Evolutionary conservation across 106 monocot species (phyloP).

Genomic region (Xerophyta viscosa): DNA sequence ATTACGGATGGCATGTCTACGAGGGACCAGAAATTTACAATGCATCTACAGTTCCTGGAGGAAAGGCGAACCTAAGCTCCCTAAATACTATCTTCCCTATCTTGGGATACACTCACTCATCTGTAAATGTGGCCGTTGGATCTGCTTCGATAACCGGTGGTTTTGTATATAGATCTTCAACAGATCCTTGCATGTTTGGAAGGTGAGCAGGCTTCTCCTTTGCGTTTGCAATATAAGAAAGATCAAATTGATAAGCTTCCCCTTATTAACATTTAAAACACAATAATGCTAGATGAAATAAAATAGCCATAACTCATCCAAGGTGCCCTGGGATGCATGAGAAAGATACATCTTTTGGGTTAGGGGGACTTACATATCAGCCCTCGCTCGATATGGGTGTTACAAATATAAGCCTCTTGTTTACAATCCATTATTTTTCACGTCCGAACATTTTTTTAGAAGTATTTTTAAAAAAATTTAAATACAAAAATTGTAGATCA

Average conservation of each 20-base stretch:
- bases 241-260: background rate
- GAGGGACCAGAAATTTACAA: constrained; percentile 67
- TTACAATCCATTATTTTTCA: too few species aligned
- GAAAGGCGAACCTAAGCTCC: constrained; percentile 33
- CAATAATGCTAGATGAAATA: too few species aligned
- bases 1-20: constrained; percentile 86
- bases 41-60: constrained; percentile 28
- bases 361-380: too few species aligned
- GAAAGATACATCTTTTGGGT: too few species aligned
- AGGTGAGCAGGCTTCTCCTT: constrained; percentile 33
- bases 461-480: too few species aligned
- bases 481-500: too few species aligned
- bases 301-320: too few species aligned
- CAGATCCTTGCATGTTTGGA: constrained; percentile 90
- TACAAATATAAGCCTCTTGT: too few species aligned
- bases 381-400: too few species aligned
- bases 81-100: constrained; percentile 65
- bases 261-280: too few species aligned
- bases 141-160: constrained; percentile 84
- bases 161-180: constrained; percentile 63
- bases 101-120: constrained; percentile 69
- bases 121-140: constrained; percentile 34
- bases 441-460: too few species aligned
- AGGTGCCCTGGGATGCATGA: too few species aligned
- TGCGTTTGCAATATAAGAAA: background rate